Percentiles rank a stretch among this genome's conserved stretches.
Evolutionary conservation across 129 eudicot genomes (phyloP).

Genomic region (Flaveria bidentis): DNA sequence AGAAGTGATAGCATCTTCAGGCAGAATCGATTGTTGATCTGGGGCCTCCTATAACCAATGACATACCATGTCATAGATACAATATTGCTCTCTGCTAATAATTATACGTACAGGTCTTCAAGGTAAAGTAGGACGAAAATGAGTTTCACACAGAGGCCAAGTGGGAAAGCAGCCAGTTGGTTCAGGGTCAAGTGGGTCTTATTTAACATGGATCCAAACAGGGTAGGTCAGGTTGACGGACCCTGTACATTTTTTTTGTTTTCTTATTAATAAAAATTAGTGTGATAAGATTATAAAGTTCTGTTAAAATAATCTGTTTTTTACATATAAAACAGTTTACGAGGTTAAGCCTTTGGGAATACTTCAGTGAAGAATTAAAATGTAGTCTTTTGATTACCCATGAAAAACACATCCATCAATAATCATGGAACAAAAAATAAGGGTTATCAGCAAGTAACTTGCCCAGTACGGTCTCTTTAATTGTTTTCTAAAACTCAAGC

Average conservation of each 20-base stretch:
- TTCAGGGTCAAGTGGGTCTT: neutral
- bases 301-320: neutral
- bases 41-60: slow-evolving; percentile 23
- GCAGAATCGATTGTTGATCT: slow-evolving; percentile 20
- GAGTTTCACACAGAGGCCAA: neutral
- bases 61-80: neutral
- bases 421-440: neutral
- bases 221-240: neutral
- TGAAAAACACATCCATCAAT: neutral
- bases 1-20: slow-evolving; percentile 23
- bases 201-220: neutral
- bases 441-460: neutral
- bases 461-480: neutral
- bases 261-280: neutral
- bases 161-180: neutral
- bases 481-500: neutral
- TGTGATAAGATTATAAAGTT: neutral
- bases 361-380: neutral
- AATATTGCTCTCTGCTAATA: slow-evolving; percentile 4
- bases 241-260: neutral
- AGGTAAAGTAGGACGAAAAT: slow-evolving; percentile 2
- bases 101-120: neutral
- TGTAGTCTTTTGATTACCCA: neutral
- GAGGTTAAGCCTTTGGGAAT: neutral
- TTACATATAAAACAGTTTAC: neutral